A percentile compares a stretch with the other conserved stretches of the same genome.
These are phyloP conservation scores for Erodium maritimum DNA, from an alignment of 345 rosid species.

Conservation along the genomic window DNA sequence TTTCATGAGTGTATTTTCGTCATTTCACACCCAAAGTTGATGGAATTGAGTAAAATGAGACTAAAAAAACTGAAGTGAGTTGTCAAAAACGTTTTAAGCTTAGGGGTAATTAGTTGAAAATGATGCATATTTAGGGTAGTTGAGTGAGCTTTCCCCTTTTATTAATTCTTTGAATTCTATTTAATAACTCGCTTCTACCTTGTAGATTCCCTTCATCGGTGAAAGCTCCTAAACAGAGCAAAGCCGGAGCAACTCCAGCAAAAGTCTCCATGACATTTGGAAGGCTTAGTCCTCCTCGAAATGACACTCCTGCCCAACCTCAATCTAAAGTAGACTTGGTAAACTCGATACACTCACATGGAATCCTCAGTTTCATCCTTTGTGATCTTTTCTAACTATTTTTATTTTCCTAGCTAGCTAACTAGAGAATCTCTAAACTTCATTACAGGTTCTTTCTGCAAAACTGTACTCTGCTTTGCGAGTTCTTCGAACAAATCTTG, in stretches of 20 bases:
- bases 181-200: too few species aligned
- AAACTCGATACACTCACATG: conserved; percentile 9
- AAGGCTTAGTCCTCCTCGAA: conserved; percentile 37
- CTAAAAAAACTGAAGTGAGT: too few species aligned
- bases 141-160: too few species aligned
- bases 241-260: conserved; percentile 50
- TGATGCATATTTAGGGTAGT: too few species aligned
- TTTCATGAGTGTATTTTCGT: too few species aligned
- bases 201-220: conserved; percentile 64
- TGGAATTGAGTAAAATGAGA: too few species aligned
- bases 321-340: conserved; percentile 55
- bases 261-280: conserved; percentile 45
- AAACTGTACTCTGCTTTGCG: conserved; percentile 56
- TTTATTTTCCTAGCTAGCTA: not conserved
- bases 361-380: not conserved
- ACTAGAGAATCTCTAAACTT: not conserved
- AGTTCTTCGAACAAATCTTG: conserved; percentile 61
- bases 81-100: too few species aligned
- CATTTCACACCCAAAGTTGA: too few species aligned
- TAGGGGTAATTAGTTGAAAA: too few species aligned
- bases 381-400: not conserved
- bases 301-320: conserved; percentile 28
- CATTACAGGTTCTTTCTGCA: conserved; percentile 57
- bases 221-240: conserved; percentile 44
- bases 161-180: too few species aligned